Base-by-base conservation (phyloP, 2,329 filamentous ascomycete species). In the Dactylellina cionopaga region DNA sequence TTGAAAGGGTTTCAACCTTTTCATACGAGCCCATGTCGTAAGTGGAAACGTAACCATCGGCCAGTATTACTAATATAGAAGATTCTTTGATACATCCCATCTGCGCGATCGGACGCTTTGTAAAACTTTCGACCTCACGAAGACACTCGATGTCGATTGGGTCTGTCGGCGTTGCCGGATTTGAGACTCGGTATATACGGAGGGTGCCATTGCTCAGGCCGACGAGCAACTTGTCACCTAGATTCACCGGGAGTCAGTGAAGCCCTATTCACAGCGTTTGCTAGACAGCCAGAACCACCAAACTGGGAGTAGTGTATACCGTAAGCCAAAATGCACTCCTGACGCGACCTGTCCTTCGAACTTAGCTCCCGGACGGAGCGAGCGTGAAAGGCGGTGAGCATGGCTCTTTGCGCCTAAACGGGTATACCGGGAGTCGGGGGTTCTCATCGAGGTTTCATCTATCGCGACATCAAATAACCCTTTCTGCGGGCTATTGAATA, bases 361-460 rank as follows among this genome's bases (percentile, higher is more conserved):
- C 91, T 93, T 78, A 99, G 90, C 90, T 99, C 95, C 85, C 98
- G 91, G 80, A 99, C 94, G 75, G 93, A 91, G 79, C 92, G 91
- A 83, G 95, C 93, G 77, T 91, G 96, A 83, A 99, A 99, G 80
- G 95, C 95, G 82, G 94, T 96, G 82, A 99, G 90, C 95, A 97
- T 97, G 81, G 84, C 84, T 74, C 72, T 17, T 44, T 62, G 69
- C 62, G 69, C 62, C 69, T 68, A 41, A 54, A 68, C 47, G 37
- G 66, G 24, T 54, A n/a, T 54, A 87, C 0, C 68, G 54, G n/a
- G 27, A 31, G 47, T 72, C 59, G 51, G 52, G 46, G 54, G 15
- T 65, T 72, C 44, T 54, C 59, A 65, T 72, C 51, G 68, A 72
- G 31, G 25, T 46, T 27, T 29, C 37, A 52, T 54, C 59, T 65